phyloP scores from a whole-genome alignment of 768 basidiomycete genomes.

The Boletus sp. region DNA sequence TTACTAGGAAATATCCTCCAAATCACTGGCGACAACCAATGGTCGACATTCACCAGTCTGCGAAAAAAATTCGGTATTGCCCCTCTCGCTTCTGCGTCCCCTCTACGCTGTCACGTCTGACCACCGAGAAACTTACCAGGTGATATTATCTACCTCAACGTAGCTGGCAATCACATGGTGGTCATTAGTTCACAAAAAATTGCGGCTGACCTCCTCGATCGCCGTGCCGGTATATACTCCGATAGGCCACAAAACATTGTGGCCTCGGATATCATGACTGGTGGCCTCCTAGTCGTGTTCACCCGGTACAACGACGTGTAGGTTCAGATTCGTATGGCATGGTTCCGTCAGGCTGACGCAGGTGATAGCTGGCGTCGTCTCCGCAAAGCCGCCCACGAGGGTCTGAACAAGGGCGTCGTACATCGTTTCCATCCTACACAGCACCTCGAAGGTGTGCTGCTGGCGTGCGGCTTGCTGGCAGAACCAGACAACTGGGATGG shows the following conservation, averaged over 20 bases:
- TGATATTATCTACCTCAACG: slow-evolving; percentile 4
- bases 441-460: slow-evolving; percentile 5
- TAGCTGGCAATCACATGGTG: slow-evolving; percentile 21
- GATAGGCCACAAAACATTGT: slow-evolving; percentile 33
- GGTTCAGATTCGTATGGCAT: background rate
- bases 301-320: slow-evolving; percentile 9
- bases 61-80: slow-evolving; percentile 1
- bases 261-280: slow-evolving; percentile 29
- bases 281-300: slow-evolving; percentile 29
- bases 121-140: background rate
- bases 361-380: slow-evolving; percentile 6
- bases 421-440: slow-evolving; percentile 4
- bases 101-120: background rate
- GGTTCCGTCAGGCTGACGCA: background rate
- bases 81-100: background rate
- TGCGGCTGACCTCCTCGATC: slow-evolving; percentile 38
- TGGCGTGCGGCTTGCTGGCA: slow-evolving; percentile 23
- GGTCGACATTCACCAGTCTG: background rate
- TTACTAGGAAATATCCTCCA: slow-evolving; percentile 1
- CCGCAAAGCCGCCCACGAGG: slow-evolving; percentile 8
- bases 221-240: slow-evolving; percentile 32
- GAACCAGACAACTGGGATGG: slow-evolving; percentile 31
- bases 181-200: slow-evolving; percentile 32
- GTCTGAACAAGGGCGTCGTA: slow-evolving; percentile 1
- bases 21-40: background rate